Base-by-base conservation (phyloP, 1,139 yeast species). In the Yamadazyma friedrichii region DNA sequence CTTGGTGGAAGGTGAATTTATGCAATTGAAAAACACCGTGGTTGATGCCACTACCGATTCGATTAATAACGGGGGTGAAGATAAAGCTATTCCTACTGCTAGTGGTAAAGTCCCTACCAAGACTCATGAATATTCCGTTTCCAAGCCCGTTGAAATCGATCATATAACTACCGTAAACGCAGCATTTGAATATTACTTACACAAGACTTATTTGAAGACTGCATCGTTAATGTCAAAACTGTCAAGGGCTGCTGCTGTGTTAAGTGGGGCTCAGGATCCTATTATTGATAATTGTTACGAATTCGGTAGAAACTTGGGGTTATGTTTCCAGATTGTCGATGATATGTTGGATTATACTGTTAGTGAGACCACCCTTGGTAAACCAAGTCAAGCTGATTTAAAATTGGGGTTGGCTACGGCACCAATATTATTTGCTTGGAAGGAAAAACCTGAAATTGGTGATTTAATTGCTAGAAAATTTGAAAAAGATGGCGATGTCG, bases 361-460 rank as follows among this genome's bases (percentile, higher is more conserved):
- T 15, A 81, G 93, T 32, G 89, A 88, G 26, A 77, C 78, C 27
- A 80, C 86, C 39, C 69, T 93, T 45, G 98, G 98, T 31, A 93
- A 93, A 62, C 98, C 98, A 10, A 84, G 95, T 16, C 95, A 91
- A 54, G 98, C 97, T 2, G 98, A 93, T 64, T 74, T 93, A 52
- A 83, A 91, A 60, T 73, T 93, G 37, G 99, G 99, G 0, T 74
- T 93, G 48, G 98, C 98, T 1, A 93, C 99, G 1, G 98, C 98
- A 0, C 99, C 99, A 2, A 91, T 93, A 4, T 69, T 93, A 42
- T 93, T 77, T 65, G 98, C 98, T 1, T 93, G 98, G 98, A 82
- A 79, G 55, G 80, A 84, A 58, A 81, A 79, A 54, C 95, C 96
- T 1, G 86, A 83, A 47, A 69, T 93, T 41, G 98, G 97, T 2